A percentile compares a stretch with the other conserved stretches of the same genome.
These are phyloP conservation scores for Tilletia walkeri DNA, from an alignment of 1,284 basidiomycete genomes.

Conservation along the genomic window DNA sequence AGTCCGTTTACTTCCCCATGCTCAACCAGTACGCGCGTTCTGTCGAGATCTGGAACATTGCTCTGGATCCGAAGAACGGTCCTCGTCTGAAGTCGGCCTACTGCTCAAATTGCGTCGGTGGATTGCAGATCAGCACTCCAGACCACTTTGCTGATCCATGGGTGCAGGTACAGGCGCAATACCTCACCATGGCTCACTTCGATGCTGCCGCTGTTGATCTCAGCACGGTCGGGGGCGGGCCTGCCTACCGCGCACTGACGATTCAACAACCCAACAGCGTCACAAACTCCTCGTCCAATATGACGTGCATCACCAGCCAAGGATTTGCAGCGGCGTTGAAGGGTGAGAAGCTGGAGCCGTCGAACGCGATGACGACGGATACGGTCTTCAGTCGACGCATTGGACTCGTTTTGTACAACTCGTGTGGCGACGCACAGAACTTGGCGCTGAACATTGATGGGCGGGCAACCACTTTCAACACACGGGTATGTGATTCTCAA, in stretches of 20 bases:
- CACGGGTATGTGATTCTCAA: neutral
- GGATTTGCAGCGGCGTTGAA: constrained; percentile 34
- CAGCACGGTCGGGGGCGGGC: constrained; percentile 33
- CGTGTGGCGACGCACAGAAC: constrained; percentile 27
- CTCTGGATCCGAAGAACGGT: constrained; percentile 32
- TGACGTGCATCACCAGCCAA: constrained; percentile 29
- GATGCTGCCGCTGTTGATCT: constrained; percentile 31
- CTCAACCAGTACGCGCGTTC: constrained; percentile 22
- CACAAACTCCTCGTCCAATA: constrained; percentile 17
- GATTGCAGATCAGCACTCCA: constrained; percentile 25
- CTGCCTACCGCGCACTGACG: constrained; percentile 24
- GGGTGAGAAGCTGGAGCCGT: constrained; percentile 17
- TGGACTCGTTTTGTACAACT: constrained; percentile 33
- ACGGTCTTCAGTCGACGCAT: constrained; percentile 22
- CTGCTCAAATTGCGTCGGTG: constrained; percentile 35
- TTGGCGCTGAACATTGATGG: constrained; percentile 30
- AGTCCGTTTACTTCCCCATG: constrained; percentile 36
- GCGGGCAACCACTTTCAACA: constrained; percentile 18
- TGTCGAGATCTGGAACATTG: constrained; percentile 40
- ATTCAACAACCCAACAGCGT: constrained; percentile 22
- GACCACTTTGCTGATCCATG: constrained; percentile 21
- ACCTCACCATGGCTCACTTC: constrained; percentile 34
- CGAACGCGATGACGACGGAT: constrained; percentile 18
- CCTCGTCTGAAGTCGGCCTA: constrained; percentile 30
- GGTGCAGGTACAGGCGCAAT: constrained; percentile 32